A percentile compares a stretch with the other conserved stretches of the same genome.
Conservation (phyloP, 352 stramenopile species). For the Globisporangium lucens region DNA sequence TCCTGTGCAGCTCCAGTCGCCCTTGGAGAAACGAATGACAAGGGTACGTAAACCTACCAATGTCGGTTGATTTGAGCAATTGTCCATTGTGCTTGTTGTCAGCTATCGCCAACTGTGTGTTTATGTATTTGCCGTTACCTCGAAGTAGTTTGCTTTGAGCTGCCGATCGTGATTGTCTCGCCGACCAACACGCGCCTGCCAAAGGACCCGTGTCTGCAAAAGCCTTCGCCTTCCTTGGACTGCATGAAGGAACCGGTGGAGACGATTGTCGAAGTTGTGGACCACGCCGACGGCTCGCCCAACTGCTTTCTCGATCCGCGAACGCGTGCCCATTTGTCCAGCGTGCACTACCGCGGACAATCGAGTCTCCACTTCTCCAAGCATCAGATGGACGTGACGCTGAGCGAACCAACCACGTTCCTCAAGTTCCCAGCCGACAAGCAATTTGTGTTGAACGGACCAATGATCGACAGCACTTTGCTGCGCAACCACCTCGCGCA, state of each 20-base stretch:
- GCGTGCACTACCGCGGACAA: not conserved
- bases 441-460: no score
- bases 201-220: not conserved
- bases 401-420: no score
- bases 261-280: slow-evolving; percentile 12
- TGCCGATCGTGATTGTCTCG: slow-evolving; percentile 9
- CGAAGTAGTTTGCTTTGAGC: slow-evolving; percentile 1
- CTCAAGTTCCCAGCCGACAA: no score
- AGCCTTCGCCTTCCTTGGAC: slow-evolving; percentile 1
- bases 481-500: no score
- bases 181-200: slow-evolving; percentile 2
- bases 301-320: slow-evolving; percentile 8
- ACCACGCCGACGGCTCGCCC: not conserved
- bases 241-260: slow-evolving; percentile 13
- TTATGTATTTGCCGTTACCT: not conserved
- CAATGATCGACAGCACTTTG: no score
- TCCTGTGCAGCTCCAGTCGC: not conserved
- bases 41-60: not conserved
- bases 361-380: no score
- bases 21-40: not conserved
- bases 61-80: not conserved
- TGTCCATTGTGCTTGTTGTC: not conserved
- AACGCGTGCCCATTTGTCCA: not conserved
- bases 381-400: no score
- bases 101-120: no score